These are phyloP conservation scores for Crithidia bombi DNA, from an alignment of 208 protist genomes.

Conservation along the genomic window DNA sequence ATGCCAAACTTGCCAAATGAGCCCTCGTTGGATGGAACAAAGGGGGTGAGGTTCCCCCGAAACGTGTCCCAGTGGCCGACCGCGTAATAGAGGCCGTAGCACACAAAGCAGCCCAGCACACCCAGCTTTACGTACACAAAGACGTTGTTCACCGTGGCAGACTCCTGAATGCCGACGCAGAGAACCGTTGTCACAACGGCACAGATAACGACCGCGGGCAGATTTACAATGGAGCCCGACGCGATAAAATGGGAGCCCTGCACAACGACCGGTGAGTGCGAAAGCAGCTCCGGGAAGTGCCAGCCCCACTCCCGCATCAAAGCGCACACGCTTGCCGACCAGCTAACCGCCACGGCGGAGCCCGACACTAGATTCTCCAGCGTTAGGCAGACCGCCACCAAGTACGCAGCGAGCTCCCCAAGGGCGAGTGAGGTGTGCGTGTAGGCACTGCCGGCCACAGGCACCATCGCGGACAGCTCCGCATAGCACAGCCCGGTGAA, in stretches of 20 bases:
- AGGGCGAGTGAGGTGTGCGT: slow-evolving; percentile 19
- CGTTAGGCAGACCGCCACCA: slow-evolving; percentile 28
- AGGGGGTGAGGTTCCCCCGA: slow-evolving; percentile 19
- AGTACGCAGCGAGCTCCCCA: slow-evolving; percentile 22
- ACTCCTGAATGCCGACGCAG: slow-evolving; percentile 24
- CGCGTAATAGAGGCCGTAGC: slow-evolving; percentile 26
- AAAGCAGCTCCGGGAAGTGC: slow-evolving; percentile 17
- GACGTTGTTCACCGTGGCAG: slow-evolving; percentile 24
- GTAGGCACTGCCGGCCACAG: slow-evolving; percentile 23
- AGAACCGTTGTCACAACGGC: slow-evolving; percentile 19
- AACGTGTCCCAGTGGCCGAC: slow-evolving; percentile 24
- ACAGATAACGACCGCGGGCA: slow-evolving; percentile 23
- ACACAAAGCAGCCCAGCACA: slow-evolving; percentile 28
- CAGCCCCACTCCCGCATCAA: slow-evolving; percentile 20
- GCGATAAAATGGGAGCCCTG: slow-evolving; percentile 5
- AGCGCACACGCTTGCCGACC: slow-evolving; percentile 28
- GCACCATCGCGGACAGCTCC: slow-evolving; percentile 23
- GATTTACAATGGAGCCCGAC: slow-evolving; percentile 16
- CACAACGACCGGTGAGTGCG: slow-evolving; percentile 11
- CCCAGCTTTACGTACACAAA: slow-evolving; percentile 21
- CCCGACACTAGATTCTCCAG: slow-evolving; percentile 24
- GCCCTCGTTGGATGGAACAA: slow-evolving; percentile 14
- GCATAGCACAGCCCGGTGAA: slow-evolving; percentile 26
- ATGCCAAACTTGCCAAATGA: slow-evolving; percentile 19
- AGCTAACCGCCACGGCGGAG: slow-evolving; percentile 27